A percentile compares a stretch with the other conserved stretches of the same genome.
Evolutionary conservation across 2,329 filamentous ascomycete genomes (phyloP).

Genomic region (Colletotrichum sp.): DNA sequence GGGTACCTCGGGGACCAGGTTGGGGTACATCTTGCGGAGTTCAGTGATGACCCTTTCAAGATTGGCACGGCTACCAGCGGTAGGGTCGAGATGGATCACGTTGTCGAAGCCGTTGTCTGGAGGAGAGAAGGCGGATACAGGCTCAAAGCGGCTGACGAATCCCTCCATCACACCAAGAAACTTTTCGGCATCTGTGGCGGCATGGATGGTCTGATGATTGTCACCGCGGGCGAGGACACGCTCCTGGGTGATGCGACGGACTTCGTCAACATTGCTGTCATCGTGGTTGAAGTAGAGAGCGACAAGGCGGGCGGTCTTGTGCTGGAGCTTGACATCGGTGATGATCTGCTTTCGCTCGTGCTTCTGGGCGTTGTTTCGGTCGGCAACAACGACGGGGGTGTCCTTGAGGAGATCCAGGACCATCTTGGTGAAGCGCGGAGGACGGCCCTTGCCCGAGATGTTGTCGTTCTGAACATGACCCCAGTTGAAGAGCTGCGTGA

Average conservation of each 20-base stretch:
- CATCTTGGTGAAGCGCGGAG: slow-evolving; percentile 76
- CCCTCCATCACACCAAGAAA: slow-evolving; percentile 93
- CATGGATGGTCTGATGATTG: slow-evolving; percentile 97
- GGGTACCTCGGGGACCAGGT: slow-evolving; percentile 75
- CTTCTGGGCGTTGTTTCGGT: slow-evolving; percentile 91
- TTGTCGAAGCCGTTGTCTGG: slow-evolving; percentile 86
- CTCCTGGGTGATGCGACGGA: slow-evolving; percentile 76
- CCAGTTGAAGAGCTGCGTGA: slow-evolving; percentile 86
- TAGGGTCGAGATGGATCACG: slow-evolving; percentile 83
- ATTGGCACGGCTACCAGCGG: slow-evolving; percentile 80
- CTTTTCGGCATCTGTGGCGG: slow-evolving; percentile 74
- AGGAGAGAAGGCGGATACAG: slow-evolving; percentile 65
- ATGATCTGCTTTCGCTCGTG: slow-evolving; percentile 90
- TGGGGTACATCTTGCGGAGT: slow-evolving; percentile 79
- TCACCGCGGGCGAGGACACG: slow-evolving; percentile 87
- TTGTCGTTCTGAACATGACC: slow-evolving; percentile 98
- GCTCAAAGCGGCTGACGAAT: slow-evolving; percentile 86
- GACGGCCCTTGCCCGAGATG: slow-evolving; percentile 79
- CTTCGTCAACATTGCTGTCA: slow-evolving; percentile 73
- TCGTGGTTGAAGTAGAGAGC: slow-evolving; percentile 90
- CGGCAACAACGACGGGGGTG: slow-evolving; percentile 80
- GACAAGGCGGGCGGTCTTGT: slow-evolving; percentile 73
- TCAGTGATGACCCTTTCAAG: slow-evolving; percentile 78
- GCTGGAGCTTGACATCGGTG: slow-evolving; percentile 70
- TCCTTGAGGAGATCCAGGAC: slow-evolving; percentile 69